phyloP scores from a whole-genome alignment of 805 yeast genomes.

The Pichia cephalocereana region DNA sequence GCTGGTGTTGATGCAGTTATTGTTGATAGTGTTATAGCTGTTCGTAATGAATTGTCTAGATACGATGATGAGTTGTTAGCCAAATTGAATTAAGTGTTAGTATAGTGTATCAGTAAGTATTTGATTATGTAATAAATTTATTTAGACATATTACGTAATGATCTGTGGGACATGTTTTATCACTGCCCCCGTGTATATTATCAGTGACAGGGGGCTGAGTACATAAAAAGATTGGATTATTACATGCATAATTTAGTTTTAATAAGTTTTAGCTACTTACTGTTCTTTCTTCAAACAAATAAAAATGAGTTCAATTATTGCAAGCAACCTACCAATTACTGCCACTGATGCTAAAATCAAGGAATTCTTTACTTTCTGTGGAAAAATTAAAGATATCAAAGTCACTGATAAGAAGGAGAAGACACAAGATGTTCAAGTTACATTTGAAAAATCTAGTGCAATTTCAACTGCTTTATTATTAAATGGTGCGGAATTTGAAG shows the following conservation, averaged over 20 bases:
- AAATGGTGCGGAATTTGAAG: constrained; percentile 67
- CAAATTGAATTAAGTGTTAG: neutral
- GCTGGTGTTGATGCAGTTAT: constrained; percentile 99
- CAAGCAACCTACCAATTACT: constrained; percentile 43
- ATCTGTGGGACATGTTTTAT: too few species aligned
- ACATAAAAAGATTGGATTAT: too few species aligned
- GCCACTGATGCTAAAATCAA: constrained; percentile 42
- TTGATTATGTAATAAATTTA: too few species aligned
- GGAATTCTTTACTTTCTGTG: constrained; percentile 72
- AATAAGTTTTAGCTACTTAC: neutral
- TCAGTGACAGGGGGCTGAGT: too few species aligned
- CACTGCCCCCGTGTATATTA: too few species aligned
- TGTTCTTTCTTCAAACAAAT: too few species aligned
- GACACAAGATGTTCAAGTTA: constrained; percentile 36
- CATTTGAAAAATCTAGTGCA: constrained; percentile 51
- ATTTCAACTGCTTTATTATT: constrained; percentile 61
- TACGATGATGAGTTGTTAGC: constrained; percentile 4
- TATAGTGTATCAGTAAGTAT: too few species aligned
- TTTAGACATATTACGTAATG: too few species aligned
- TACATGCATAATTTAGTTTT: too few species aligned
- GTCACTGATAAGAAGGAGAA: constrained; percentile 24
- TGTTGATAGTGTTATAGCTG: constrained; percentile 89
- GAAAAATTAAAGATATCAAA: constrained; percentile 35
- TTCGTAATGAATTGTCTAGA: constrained; percentile 63
- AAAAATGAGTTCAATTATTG: constrained; percentile 36